Base-by-base conservation (phyloP, 2,329 filamentous ascomycete species). In the Botrytis elliptica region DNA sequence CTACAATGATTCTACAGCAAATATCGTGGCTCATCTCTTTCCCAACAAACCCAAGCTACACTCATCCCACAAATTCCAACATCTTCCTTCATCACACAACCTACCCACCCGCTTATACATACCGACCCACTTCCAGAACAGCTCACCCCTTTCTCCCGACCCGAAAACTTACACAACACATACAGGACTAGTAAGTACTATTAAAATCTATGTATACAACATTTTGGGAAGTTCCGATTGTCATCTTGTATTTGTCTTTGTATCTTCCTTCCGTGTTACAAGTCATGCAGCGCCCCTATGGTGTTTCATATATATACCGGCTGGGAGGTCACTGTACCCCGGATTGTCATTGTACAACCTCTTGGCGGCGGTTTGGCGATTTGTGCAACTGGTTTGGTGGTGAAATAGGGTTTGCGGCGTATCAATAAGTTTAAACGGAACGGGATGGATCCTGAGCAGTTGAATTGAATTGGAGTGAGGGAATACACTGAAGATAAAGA, bases 281-380 rank as follows among this genome's bases (percentile, higher is more conserved):
- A 29, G 40, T 64, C n/a, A 65, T 65, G 63, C 63, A 65, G 63
- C 40, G n/a, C 44, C 42, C 63, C 63, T n/a, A 7, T 65, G 5
- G 25, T 65, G 63, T 65, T 65, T 65, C 63, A 46, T 36, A 33
- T 65, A 65, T 46, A 46, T 46, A 65, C 42, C 63, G 42, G 42
- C 12, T 46, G 63, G 63, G 9, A 29, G 14, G 62, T 65, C 63
- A 46, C 63, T 44, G 42, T 46, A 65, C 63, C 63, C 42, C 63
- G 18, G 63, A 46, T 64, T 42, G 62, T 64, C 38, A 42, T 64
- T 46, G 40, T 65, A 25, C 40, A 63, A 40, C 36, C 5, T 29
- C 36, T 16, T 63, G 60, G 14, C 36, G 52, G 25, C 1, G 22
- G 2, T 25, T 40, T 36, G 36, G 36, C 18, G 20, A 29, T 46